Evolutionary conservation across 768 basidiomycete genomes (phyloP).

Genomic region (Crassisporium funariophilum): DNA sequence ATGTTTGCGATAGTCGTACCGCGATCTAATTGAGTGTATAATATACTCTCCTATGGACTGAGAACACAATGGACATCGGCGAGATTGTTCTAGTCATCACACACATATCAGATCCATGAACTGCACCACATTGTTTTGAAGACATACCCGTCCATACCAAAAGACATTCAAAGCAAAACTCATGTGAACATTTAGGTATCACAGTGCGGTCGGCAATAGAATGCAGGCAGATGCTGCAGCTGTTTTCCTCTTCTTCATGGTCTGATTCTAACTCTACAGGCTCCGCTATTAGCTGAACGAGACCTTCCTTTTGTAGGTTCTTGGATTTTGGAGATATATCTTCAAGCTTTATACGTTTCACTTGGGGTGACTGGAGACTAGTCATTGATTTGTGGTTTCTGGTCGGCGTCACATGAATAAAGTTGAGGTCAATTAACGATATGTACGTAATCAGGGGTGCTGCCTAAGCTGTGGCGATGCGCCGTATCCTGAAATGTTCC

Average conservation of each 20-base stretch:
- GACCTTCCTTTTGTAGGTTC: neutral
- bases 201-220: conserved; percentile 74
- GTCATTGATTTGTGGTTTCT: too few species aligned
- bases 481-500: too few species aligned
- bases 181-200: conserved; percentile 85
- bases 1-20: conserved; percentile 82
- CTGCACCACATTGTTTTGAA: neutral
- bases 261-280: conserved; percentile 1
- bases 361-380: too few species aligned
- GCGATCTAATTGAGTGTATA: conserved; percentile 78
- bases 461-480: too few species aligned
- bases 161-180: conserved; percentile 93
- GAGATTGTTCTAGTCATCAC: conserved; percentile 61
- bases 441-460: too few species aligned
- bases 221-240: conserved; percentile 90
- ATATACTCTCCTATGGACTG: conserved; percentile 69
- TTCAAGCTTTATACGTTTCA: conserved; percentile 39
- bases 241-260: conserved; percentile 47
- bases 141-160: conserved; percentile 81
- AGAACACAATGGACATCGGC: conserved; percentile 77
- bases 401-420: too few species aligned
- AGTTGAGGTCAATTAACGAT: too few species aligned
- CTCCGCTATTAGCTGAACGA: neutral
- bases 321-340: neutral
- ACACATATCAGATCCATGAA: neutral